Base-by-base conservation (phyloP, 371 early-diverging fungal genomes). In the Parasitella parasitica region DNA sequence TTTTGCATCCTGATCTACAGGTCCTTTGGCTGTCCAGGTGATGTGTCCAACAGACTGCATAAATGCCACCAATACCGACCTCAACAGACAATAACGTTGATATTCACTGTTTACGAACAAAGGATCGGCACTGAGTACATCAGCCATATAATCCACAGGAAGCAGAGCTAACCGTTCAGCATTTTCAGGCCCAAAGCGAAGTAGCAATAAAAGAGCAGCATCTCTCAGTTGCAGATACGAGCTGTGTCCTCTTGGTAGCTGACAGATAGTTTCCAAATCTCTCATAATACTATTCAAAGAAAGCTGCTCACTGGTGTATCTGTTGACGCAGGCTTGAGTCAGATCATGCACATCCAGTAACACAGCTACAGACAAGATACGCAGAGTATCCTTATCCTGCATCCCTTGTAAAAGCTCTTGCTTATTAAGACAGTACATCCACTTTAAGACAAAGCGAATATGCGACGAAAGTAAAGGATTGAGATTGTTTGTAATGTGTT, bases 71-170 rank as follows among this genome's bases (percentile, higher is more conserved):
- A 79, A 48, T 0, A 77, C 76, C 7, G 69, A 56, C 16, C 74
- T 63, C 36, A 80, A 53, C 0, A 80, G 50, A 16, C 63, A 63
- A 34, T 80, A 80, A 2, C 81, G 65, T 26, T 77, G 76, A 54
- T 64, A 80, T 46, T 80, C 81, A 30, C 61, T 63, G 8, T 52
- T 34, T 6, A 80, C 75, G 61, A 72, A 80, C 16, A 80, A 48
- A 3, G 67, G 61, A 48, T 80, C 81, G 0, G 81, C 78, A 66
- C 71, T 70, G 6, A 80, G 58, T 0, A 80, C 71, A 49, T 80
- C 81, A 0, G 78, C 76, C 78, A 80, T 76, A 48, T 77, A 80
- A 48, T 80, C 78, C 3, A 71, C 74, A 0, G 81, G 81, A 15
- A 80, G 56, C 35, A 64, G 59, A 6, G 76, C 72, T 5, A 80